A percentile compares a stretch with the other conserved stretches of the same genome.
Evolutionary conservation across 2,329 filamentous ascomycete species (phyloP).

Genomic region (Metarhizium humberi): DNA sequence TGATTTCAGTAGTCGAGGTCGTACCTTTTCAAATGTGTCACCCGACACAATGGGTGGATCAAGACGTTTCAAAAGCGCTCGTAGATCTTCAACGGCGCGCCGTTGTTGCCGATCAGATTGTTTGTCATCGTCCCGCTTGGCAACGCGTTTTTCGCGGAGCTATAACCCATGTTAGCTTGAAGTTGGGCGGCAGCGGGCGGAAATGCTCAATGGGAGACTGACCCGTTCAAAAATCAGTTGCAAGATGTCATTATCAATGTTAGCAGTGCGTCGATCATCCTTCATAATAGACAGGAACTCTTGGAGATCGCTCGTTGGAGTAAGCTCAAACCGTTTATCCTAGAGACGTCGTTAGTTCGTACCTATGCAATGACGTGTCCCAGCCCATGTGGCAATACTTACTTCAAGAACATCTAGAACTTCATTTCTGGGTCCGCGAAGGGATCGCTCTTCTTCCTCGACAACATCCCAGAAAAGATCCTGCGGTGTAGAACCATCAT

Average conservation of each 20-base stretch:
- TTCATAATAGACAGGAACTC: conserved; percentile 79
- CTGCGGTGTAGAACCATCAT: conserved; percentile 73
- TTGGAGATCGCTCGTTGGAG: conserved; percentile 74
- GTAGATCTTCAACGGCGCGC: conserved; percentile 72
- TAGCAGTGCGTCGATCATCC: conserved; percentile 79
- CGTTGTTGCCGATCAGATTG: conserved; percentile 79
- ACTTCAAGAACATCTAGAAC: conserved; percentile 85
- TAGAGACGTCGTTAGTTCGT: conserved; percentile 25
- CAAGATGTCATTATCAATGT: conserved; percentile 72
- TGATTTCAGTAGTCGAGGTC: conserved; percentile 66
- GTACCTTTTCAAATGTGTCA: conserved; percentile 86
- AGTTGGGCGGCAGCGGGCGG: neutral
- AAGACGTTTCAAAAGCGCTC: conserved; percentile 79
- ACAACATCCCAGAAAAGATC: conserved; percentile 95
- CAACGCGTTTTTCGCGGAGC: conserved; percentile 78
- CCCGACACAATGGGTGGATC: conserved; percentile 70
- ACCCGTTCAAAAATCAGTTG: conserved; percentile 76
- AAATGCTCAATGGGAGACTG: conserved; percentile 18
- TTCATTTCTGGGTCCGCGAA: conserved; percentile 72
- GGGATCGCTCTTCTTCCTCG: conserved; percentile 84
- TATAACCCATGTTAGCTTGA: conserved; percentile 20
- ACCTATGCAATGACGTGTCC: neutral
- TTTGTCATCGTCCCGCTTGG: conserved; percentile 76
- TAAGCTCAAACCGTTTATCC: conserved; percentile 90
- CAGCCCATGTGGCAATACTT: conserved; percentile 25